phyloP scores from a whole-genome alignment of 345 rosid genomes.

The sweet orange (Citrus sinensis) region DVS_A1.0 CM039162.1:1262501-1263000 shows the following conservation, averaged over 20 bases:
- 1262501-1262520: neutral
- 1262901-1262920: slow-evolving; percentile 11
- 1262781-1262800: slow-evolving; percentile 26
- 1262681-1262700: slow-evolving; percentile 12
- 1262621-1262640: slow-evolving; percentile 57
- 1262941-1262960: slow-evolving; percentile 4
- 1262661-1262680: slow-evolving; percentile 36
- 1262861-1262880: slow-evolving; percentile 14
- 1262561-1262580: neutral
- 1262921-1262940: slow-evolving; percentile 15
- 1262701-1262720: slow-evolving; percentile 15
- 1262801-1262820: slow-evolving; percentile 20
- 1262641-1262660: slow-evolving; percentile 31
- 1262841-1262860: slow-evolving; percentile 28
- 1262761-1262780: slow-evolving; percentile 34
- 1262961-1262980: slow-evolving; percentile 25
- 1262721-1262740: slow-evolving; percentile 26
- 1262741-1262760: slow-evolving; percentile 33
- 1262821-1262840: slow-evolving; percentile 25
- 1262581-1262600: slow-evolving; percentile 39
- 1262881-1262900: slow-evolving; percentile 15
- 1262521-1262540: neutral
- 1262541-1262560: neutral
- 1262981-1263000: slow-evolving; percentile 37
- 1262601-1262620: slow-evolving; percentile 60